Evolutionary conservation across 2,329 filamentous ascomycete species (phyloP).

Genomic region (Sporothrix mexicana): DNA sequence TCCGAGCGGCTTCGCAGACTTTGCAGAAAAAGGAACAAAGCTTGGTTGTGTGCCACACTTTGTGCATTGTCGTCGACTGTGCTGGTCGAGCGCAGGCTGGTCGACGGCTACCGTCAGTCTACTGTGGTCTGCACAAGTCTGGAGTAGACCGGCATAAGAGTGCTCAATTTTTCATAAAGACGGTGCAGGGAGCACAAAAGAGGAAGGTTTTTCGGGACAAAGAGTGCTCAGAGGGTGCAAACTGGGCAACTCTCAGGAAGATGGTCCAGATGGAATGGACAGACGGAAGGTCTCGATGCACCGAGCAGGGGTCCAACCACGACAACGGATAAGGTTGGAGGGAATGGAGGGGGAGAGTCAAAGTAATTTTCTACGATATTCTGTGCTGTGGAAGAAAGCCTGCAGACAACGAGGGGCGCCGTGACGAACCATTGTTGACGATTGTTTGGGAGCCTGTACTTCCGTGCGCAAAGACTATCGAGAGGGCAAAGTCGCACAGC

Average conservation of each 20-base stretch:
- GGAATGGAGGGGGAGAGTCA: background rate
- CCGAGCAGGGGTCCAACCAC: constrained; percentile 27
- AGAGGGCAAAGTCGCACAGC: too few species aligned
- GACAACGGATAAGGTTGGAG: background rate
- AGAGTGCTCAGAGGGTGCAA: background rate
- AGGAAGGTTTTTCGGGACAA: background rate
- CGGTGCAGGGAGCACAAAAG: background rate
- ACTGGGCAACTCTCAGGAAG: background rate
- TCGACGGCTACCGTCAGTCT: background rate
- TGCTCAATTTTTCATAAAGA: background rate
- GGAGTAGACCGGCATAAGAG: background rate
- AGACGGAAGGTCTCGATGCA: background rate
- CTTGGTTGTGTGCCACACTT: constrained; percentile 23
- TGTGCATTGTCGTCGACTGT: constrained; percentile 1
- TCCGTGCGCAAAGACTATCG: background rate
- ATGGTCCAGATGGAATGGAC: background rate
- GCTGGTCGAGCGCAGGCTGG: background rate
- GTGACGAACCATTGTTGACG: background rate
- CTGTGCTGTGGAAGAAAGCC: background rate
- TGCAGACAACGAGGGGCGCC: background rate
- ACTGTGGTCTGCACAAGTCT: background rate
- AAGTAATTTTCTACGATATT: background rate
- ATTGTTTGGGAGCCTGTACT: constrained; percentile 6
- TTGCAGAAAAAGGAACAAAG: background rate
- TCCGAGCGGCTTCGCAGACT: background rate